Evolutionary conservation across 352 stramenopile species (phyloP), one percentile per base, ranked within the genome.

Genomic region (Globisporangium mamillatum): DNA sequence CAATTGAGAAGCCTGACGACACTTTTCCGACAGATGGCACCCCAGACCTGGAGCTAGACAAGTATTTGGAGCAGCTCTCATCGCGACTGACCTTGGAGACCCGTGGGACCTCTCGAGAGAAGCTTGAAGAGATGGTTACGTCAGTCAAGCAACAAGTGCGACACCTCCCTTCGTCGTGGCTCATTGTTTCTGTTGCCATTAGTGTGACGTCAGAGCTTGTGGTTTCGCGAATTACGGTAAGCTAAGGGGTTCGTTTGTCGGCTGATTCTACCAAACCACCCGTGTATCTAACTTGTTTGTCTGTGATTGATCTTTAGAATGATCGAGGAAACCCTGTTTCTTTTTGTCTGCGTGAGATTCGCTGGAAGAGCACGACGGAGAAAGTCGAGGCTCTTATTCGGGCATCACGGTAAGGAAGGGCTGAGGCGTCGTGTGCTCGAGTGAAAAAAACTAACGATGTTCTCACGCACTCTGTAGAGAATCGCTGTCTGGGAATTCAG

Each of bases 401-500:
- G 41, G 63, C 77, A 20, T 94, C 86, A 52, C 84, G 84, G 86
- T 89, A 74, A n/a, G 66, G 50, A 7, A 61, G n/a, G 8, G 27
- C 22, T n/a, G 16, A 18, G 9, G 18, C 2, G 14, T 1, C 7
- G n/a, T 10, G 38, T 46, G 24, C 9, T 22, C 46, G 9, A 60
- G 16, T 59, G 18, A 63, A 46, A 10, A 41, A 20, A 32, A 18
- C 20, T 52, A 16, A 62, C 18, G 34, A 38, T 36, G 36, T 36
- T 7, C 22, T 50, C 14, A 20, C 24, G 38, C 52, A 14, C 38
- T 22, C 65, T 60, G 25, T 22, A 95, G 86, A 50, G 63, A 78
- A 22, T 82, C 81, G 25, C 69, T 95, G 27, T 88, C 79, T 50
- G 85, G 83, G 0, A 76, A 94, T 52, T 83, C 79, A 4, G 77